A percentile compares a stretch with the other conserved stretches of the same genome.
These are phyloP conservation scores for Ustilago hordei DNA, from an alignment of 1,284 basidiomycete genomes.

Conservation along the genomic window DNA sequence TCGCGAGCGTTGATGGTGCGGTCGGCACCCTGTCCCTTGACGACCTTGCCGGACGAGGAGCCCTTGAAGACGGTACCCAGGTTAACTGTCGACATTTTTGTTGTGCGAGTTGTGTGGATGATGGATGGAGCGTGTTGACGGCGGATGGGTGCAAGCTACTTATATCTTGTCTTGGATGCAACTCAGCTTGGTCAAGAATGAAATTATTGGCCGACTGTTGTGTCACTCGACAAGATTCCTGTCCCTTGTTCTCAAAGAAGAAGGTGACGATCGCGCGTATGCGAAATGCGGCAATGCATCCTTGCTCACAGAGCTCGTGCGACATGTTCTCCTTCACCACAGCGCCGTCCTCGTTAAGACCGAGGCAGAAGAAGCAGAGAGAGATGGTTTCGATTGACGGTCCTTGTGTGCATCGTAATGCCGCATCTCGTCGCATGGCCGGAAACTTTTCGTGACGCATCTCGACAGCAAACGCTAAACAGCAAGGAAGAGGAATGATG, in stretches of 20 bases:
- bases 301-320: constrained; percentile 3
- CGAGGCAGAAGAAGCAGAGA: background rate
- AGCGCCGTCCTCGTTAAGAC: background rate
- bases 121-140: background rate
- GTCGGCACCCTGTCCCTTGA: constrained; percentile 49
- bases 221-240: background rate
- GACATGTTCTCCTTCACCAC: constrained; percentile 1
- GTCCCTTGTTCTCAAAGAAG: background rate
- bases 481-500: constrained; percentile 21
- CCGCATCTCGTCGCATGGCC: constrained; percentile 11
- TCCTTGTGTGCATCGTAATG: constrained; percentile 1
- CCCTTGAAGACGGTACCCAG: constrained; percentile 65
- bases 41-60: constrained; percentile 59
- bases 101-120: background rate
- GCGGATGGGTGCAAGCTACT: background rate
- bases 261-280: background rate
- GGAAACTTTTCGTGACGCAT: constrained; percentile 13
- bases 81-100: constrained; percentile 35
- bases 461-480: background rate
- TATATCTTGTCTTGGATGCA: constrained; percentile 4
- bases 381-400: too few relatives aligned
- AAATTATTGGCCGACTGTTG: background rate
- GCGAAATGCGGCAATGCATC: constrained; percentile 13
- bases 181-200: background rate
- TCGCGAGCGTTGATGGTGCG: constrained; percentile 43